phyloP scores from a whole-genome alignment of 495 filamentous ascomycete species.

The Rhizodiscina lignyota region DNA sequence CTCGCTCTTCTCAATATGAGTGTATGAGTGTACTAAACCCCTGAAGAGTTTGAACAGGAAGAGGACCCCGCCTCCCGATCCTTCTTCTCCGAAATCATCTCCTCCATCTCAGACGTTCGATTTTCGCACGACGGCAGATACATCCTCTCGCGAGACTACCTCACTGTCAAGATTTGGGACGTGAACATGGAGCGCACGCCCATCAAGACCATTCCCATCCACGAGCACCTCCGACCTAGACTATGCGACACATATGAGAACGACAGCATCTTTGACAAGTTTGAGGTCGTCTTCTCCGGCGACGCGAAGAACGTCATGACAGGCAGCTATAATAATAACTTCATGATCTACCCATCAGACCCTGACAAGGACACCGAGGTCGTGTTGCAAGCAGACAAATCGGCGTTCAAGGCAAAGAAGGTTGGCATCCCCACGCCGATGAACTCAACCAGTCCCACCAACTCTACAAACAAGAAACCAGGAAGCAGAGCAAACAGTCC shows the following conservation, averaged over 20 bases:
- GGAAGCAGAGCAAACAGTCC: slow-evolving; percentile 80
- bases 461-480: slow-evolving; percentile 49
- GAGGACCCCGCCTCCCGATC: slow-evolving; percentile 97
- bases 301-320: slow-evolving; percentile 99
- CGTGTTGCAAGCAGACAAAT: slow-evolving; percentile 94
- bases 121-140: slow-evolving; percentile 94
- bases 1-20: not conserved
- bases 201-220: slow-evolving; percentile 95
- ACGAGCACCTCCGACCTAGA: slow-evolving; percentile 86
- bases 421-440: slow-evolving; percentile 96
- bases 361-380: slow-evolving; percentile 92
- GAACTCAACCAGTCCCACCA: slow-evolving; percentile 59
- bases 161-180: slow-evolving; percentile 99
- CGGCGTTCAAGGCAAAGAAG: slow-evolving; percentile 99
- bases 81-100: slow-evolving; percentile 99
- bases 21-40: slow-evolving; percentile 3
- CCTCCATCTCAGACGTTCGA: slow-evolving; percentile 94
- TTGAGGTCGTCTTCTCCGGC: slow-evolving; percentile 96
- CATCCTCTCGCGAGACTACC: slow-evolving; percentile 92
- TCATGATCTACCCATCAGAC: slow-evolving; percentile 99
- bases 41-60: slow-evolving; percentile 93
- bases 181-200: slow-evolving; percentile 97
- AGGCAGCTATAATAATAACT: slow-evolving; percentile 99
- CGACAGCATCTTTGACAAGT: slow-evolving; percentile 99
- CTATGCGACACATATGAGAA: slow-evolving; percentile 99